These are phyloP conservation scores for Salix dunnii DNA, from an alignment of 345 rosid species.

Conservation along the genomic window DNA sequence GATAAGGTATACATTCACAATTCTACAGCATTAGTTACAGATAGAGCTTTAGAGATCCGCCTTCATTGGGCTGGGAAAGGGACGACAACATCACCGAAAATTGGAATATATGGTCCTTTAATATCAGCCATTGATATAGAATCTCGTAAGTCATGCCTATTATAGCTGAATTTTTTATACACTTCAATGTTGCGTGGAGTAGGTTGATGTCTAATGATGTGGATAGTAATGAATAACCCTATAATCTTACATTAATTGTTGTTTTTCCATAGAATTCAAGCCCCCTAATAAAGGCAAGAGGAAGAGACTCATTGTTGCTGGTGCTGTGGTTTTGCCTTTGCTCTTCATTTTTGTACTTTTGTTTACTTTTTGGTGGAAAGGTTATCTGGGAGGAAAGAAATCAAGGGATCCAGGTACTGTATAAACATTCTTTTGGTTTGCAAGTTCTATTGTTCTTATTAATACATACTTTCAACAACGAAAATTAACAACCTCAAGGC, in stretches of 20 bases:
- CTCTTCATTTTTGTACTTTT: constrained; percentile 12
- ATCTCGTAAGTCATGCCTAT: constrained; percentile 18
- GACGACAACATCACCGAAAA: constrained; percentile 11
- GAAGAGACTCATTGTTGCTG: constrained; percentile 5
- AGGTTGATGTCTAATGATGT: not conserved
- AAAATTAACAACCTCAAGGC: not conserved
- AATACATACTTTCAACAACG: not conserved
- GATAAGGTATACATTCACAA: constrained; percentile 2
- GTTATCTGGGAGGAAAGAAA: constrained; percentile 11
- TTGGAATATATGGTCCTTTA: constrained; percentile 23
- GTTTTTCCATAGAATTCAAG: constrained; percentile 1
- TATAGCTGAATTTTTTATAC: no score
- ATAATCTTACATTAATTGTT: not conserved
- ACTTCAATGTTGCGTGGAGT: not conserved
- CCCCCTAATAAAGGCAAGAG: constrained; percentile 4
- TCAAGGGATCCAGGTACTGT: not conserved
- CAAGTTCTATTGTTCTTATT: not conserved
- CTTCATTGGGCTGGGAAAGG: constrained; percentile 27
- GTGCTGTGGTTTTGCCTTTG: constrained; percentile 14
- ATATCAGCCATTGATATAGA: constrained; percentile 23
- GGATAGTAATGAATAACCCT: not conserved
- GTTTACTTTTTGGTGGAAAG: constrained; percentile 24
- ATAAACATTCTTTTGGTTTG: not conserved
- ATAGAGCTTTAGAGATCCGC: constrained; percentile 18
- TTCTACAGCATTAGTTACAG: not conserved